Percentiles rank a stretch among this genome's conserved stretches.
Conservation (phyloP, 2,329 filamentous ascomycete species). For the Nemania sp. region DNA sequence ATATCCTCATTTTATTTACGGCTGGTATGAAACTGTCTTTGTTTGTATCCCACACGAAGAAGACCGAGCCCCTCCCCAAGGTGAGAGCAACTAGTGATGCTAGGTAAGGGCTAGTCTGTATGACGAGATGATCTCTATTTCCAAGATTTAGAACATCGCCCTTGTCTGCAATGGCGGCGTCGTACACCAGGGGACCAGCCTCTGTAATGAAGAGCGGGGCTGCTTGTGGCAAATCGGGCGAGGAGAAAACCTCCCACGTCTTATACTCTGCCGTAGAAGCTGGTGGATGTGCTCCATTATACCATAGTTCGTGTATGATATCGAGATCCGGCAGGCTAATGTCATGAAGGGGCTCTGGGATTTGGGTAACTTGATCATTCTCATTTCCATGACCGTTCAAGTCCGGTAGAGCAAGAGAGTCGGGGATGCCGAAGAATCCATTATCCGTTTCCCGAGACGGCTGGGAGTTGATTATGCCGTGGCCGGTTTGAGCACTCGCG, state of each 20-base stretch:
- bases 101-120: conserved; percentile 64
- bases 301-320: conserved; percentile 61
- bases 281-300: conserved; percentile 52
- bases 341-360: conserved; percentile 44
- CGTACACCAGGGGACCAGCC: conserved; percentile 73
- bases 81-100: conserved; percentile 73
- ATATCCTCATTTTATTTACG: conserved; percentile 62
- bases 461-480: conserved; percentile 22
- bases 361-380: conserved; percentile 18
- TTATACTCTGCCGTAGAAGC: conserved; percentile 60
- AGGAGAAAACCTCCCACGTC: conserved; percentile 77
- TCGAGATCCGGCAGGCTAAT: conserved; percentile 45
- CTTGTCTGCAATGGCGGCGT: conserved; percentile 66
- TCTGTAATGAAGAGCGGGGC: conserved; percentile 73
- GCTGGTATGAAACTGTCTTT: conserved; percentile 65
- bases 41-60: conserved; percentile 72
- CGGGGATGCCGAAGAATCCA: conserved; percentile 60
- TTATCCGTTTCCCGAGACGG: conserved; percentile 39
- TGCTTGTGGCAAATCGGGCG: conserved; percentile 54
- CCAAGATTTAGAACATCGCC: conserved; percentile 56
- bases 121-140: conserved; percentile 56
- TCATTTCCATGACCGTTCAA: conserved; percentile 27
- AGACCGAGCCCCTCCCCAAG: conserved; percentile 76
- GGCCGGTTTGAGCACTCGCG: conserved; percentile 37
- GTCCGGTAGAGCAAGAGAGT: conserved; percentile 42